Evolutionary conservation across 2,329 filamentous ascomycete species (phyloP).

Genomic region (Fusarium sp.): DNA sequence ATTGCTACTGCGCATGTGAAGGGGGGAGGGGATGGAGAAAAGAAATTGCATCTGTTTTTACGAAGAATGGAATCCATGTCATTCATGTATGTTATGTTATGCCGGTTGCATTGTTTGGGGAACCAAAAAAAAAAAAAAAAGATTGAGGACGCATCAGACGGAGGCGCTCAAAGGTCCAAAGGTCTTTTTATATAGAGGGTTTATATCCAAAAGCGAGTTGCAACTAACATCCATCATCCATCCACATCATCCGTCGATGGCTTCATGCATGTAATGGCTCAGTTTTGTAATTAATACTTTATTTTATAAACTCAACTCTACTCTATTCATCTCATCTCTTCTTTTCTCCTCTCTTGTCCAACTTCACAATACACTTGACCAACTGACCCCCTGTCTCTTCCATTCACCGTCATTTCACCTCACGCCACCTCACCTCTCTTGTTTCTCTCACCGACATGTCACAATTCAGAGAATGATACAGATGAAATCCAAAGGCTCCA

Average conservation of each 20-base stretch:
- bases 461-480: background rate
- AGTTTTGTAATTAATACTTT: background rate
- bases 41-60: constrained; percentile 15
- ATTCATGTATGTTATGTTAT: constrained; percentile 14
- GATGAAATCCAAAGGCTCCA: background rate
- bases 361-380: background rate
- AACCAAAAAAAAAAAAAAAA: constrained; percentile 5
- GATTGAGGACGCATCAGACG: constrained; percentile 12
- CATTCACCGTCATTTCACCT: constrained; percentile 1
- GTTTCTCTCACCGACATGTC: background rate
- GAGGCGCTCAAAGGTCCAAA: constrained; percentile 4
- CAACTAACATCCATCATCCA: constrained; percentile 5
- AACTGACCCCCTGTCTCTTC: background rate
- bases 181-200: constrained; percentile 12
- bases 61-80: background rate
- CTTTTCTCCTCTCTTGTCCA: too few species aligned
- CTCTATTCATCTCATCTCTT: background rate
- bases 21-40: constrained; percentile 11
- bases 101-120: constrained; percentile 23
- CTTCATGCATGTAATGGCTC: background rate
- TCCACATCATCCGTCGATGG: background rate
- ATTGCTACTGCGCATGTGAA: constrained; percentile 4
- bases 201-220: constrained; percentile 19
- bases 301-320: background rate
- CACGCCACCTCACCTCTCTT: background rate